Conservation (phyloP, 2,329 filamentous ascomycete genomes). For the Hymenoscyphus infarciens region DNA sequence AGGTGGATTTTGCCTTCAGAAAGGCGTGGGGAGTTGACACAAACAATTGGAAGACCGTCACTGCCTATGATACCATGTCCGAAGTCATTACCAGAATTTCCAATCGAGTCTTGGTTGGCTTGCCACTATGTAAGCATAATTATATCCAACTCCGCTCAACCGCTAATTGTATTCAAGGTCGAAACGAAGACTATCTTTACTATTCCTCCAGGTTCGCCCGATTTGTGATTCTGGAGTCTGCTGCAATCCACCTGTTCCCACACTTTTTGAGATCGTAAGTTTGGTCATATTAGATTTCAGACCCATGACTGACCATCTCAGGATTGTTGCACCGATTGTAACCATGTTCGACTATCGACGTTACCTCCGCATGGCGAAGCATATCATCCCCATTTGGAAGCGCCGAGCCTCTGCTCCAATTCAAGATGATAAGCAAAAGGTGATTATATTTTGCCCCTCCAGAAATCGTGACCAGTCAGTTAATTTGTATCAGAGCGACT, state of each 20-base stretch:
- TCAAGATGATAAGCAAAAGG: slow-evolving; percentile 26
- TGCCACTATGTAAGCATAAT: slow-evolving; percentile 30
- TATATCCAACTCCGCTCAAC: background rate
- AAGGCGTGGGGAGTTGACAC: slow-evolving; percentile 27
- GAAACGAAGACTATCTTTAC: slow-evolving; percentile 37
- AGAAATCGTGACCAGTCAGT: slow-evolving; percentile 6
- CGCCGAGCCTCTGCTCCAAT: slow-evolving; percentile 30
- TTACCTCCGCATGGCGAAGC: slow-evolving; percentile 31
- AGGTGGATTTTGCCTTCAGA: slow-evolving; percentile 28
- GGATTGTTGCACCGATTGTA: slow-evolving; percentile 22
- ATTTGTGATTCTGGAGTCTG: slow-evolving; percentile 36
- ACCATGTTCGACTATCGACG: slow-evolving; percentile 24
- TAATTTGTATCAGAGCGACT: slow-evolving; percentile 35
- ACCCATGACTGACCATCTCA: slow-evolving; percentile 19
- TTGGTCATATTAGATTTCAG: slow-evolving; percentile 11
- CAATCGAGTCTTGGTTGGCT: slow-evolving; percentile 34
- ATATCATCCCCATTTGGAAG: slow-evolving; percentile 37
- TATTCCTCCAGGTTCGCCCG: slow-evolving; percentile 34
- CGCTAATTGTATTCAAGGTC: slow-evolving; percentile 16
- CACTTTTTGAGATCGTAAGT: slow-evolving; percentile 34
- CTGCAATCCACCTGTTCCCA: slow-evolving; percentile 34
- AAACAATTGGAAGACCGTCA: slow-evolving; percentile 29
- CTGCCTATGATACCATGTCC: slow-evolving; percentile 27
- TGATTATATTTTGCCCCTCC: slow-evolving; percentile 16
- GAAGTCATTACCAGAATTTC: slow-evolving; percentile 31